Evolutionary conservation across 768 basidiomycete species (phyloP).

Genomic region (Macrolepiota dolichaula): DNA sequence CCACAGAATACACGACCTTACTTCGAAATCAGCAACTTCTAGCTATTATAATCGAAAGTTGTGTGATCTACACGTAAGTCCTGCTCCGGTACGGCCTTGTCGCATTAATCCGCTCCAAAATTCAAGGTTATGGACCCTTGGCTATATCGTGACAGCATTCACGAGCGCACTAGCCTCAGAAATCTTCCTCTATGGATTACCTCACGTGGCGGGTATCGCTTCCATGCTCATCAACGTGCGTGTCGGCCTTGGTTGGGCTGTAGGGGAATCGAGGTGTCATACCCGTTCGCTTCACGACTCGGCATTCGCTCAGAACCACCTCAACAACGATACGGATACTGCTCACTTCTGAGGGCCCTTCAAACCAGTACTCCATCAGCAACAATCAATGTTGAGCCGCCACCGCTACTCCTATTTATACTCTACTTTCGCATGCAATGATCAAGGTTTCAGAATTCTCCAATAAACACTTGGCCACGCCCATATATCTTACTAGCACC

Average conservation of each 20-base stretch:
- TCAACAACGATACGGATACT: background rate
- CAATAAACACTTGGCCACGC: no score
- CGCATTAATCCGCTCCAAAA: background rate
- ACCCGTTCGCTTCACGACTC: background rate
- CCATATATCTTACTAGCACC: no score
- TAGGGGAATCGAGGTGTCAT: background rate
- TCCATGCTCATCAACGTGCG: slow-evolving; percentile 10
- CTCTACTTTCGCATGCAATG: background rate
- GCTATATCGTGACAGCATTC: background rate
- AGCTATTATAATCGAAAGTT: slow-evolving; percentile 1
- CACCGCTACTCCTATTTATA: background rate
- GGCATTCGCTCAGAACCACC: background rate
- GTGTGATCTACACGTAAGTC: background rate
- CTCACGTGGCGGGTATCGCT: slow-evolving; percentile 1
- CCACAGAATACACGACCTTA: background rate
- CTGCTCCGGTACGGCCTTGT: background rate
- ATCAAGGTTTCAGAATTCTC: no score
- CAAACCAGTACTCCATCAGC: background rate
- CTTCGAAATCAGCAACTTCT: background rate
- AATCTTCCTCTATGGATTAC: background rate
- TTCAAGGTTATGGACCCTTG: background rate
- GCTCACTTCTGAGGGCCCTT: background rate
- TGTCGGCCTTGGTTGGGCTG: slow-evolving; percentile 12
- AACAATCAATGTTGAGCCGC: background rate
- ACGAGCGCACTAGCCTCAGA: background rate